Percentiles rank a stretch among this genome's conserved stretches.
Evolutionary conservation across 148 eudicot genomes (phyloP).

Genomic region (Oxyria digyna): DNA sequence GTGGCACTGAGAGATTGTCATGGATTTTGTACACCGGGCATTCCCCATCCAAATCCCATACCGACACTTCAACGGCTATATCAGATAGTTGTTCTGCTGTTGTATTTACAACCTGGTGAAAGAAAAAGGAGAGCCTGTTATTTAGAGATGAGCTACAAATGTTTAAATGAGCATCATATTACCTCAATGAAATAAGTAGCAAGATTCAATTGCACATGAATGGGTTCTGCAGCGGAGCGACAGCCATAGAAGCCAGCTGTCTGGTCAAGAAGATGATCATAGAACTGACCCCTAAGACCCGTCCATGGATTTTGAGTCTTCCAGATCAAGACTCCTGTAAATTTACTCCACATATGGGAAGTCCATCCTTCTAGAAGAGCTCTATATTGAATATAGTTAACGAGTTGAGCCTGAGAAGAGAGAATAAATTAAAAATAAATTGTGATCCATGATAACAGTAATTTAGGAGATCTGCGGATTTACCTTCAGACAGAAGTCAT

Average conservation of each 20-base stretch:
- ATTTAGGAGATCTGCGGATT: constrained; percentile 7
- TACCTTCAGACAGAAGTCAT: constrained; percentile 95
- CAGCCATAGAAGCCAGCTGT: constrained; percentile 98
- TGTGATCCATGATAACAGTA: background rate
- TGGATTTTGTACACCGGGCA: constrained; percentile 54
- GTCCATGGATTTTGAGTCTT: constrained; percentile 98
- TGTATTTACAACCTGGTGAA: constrained; percentile 70
- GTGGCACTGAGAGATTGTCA: constrained; percentile 51
- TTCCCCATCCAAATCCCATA: constrained; percentile 76
- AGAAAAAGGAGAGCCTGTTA: background rate
- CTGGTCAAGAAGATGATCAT: constrained; percentile 95
- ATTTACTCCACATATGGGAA: constrained; percentile 96
- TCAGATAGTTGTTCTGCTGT: constrained; percentile 52
- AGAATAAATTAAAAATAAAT: background rate
- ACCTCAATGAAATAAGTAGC: constrained; percentile 76
- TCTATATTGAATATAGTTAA: constrained; percentile 84
- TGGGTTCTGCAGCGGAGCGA: constrained; percentile 90
- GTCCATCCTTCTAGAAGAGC: constrained; percentile 94
- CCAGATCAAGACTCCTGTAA: constrained; percentile 93
- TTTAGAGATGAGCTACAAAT: background rate
- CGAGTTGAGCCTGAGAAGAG: constrained; percentile 73
- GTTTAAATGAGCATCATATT: background rate
- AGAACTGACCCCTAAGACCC: constrained; percentile 96
- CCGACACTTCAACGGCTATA: constrained; percentile 74
- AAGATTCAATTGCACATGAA: constrained; percentile 94